These are phyloP conservation scores for Escovopsis sp. DNA, from an alignment of 2,329 filamentous ascomycete genomes.

Conservation along the genomic window DNA sequence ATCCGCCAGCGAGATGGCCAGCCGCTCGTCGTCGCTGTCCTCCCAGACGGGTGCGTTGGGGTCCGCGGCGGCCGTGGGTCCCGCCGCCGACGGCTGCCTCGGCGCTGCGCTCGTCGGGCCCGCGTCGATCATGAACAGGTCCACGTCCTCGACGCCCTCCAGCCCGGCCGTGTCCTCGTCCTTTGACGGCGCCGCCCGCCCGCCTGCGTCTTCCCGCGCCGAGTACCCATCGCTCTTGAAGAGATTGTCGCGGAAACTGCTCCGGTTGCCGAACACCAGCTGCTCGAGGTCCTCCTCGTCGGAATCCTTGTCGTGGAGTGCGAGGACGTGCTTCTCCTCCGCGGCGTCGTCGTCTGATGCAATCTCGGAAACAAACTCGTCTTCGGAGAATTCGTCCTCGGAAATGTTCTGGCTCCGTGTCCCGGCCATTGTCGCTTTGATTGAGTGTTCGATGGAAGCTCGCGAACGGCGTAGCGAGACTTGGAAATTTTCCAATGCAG, in stretches of 20 bases:
- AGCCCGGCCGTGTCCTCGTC: conserved; percentile 37
- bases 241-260: conserved; percentile 65
- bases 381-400: conserved; percentile 16
- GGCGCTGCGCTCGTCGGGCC: conserved; percentile 31
- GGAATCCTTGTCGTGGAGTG: conserved; percentile 52
- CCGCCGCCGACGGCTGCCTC: conserved; percentile 12
- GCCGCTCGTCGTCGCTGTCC: conserved; percentile 87
- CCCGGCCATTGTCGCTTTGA: conserved; percentile 16
- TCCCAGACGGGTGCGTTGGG: conserved; percentile 55
- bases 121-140: conserved; percentile 75
- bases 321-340: conserved; percentile 6
- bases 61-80: conserved; percentile 16
- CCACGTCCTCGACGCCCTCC: conserved; percentile 55
- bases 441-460: not conserved
- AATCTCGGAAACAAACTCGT: conserved; percentile 13
- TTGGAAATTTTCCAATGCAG: conserved; percentile 3
- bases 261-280: conserved; percentile 74
- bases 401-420: conserved; percentile 15
- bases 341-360: conserved; percentile 14
- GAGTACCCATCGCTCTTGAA: conserved; percentile 36
- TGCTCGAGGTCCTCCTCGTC: conserved; percentile 77
- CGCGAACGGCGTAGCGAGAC: conserved; percentile 9
- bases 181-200: conserved; percentile 17
- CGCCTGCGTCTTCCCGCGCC: conserved; percentile 15
- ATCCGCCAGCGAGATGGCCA: conserved; percentile 68